Base-by-base conservation (phyloP, 352 stramenopile species). In the Phytophthora hibernalis region DNA sequence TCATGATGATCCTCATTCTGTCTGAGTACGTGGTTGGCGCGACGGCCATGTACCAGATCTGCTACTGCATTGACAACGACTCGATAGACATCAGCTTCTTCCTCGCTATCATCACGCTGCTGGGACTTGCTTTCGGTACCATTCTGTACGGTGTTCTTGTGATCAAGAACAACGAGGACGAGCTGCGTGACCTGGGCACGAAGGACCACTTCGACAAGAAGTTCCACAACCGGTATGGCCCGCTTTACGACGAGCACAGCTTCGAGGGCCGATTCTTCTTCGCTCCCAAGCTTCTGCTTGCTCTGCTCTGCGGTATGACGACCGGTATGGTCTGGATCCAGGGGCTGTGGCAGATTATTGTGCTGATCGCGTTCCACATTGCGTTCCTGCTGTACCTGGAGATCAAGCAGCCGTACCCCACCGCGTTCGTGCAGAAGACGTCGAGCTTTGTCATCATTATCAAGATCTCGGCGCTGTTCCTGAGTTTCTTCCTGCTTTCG, bases 371-470 rank as follows among this genome's bases (percentile, higher is more conserved):
- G 64, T 70, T 95, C 26, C 80, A 96, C 76, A 86, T 94, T 35
- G 77, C 66, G 21, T 96, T 95, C 65, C 62, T 96, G 26, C 66
- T 96, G 50, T 93, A 91, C 62, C 50, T 96, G 51, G 87, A 95
- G 61, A 82, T 92, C 35, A 92, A 93, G 67, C 85, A 92, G 60
- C 88, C 88, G 54, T 93, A 92, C 65, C 82, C 85, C 37, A 87
- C 83, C 1, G 76, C 79, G 35, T 96, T 96, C 26, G 83, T 96
- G 49, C 88, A 96, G 63, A 87, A 88, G 57, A 93, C 88, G 31
- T 91, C 88, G 47, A 92, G 84, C 22, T 93, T 96, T 65, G 87
- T 96, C 67, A 94, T 91, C 55, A 90, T 96, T 56, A 92, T 96
- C 74, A 96, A 96, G 83, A 95, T 95, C 60, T 92, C 86, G 61